Evolutionary conservation across 805 yeast genomes (phyloP).

Genomic region (Saccharomycopsis microspora): DNA sequence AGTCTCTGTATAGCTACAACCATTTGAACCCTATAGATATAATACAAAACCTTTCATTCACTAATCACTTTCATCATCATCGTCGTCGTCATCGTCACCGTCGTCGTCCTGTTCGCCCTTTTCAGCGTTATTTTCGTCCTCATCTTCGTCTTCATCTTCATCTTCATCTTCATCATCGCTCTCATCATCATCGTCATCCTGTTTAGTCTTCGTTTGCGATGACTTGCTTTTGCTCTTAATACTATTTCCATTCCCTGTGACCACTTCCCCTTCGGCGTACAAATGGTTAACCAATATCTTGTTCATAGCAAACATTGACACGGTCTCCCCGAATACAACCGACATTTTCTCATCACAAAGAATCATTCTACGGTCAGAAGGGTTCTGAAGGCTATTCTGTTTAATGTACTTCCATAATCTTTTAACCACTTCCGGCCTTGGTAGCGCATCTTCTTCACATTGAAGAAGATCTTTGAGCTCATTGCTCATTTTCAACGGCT

Average conservation of each 20-base stretch:
- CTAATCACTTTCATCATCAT: too few relatives aligned
- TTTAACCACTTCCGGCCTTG: slow-evolving; percentile 66
- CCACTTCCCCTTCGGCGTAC: background rate
- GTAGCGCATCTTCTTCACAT: slow-evolving; percentile 26
- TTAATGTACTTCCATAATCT: slow-evolving; percentile 62
- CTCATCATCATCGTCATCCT: background rate
- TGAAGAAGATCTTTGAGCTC: slow-evolving; percentile 41
- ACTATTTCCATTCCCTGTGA: background rate
- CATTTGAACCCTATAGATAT: too few relatives aligned
- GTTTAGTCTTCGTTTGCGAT: background rate
- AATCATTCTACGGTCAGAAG: slow-evolving; percentile 53
- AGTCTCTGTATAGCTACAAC: too few relatives aligned
- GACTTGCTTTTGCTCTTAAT: too few relatives aligned
- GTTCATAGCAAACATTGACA: slow-evolving; percentile 47
- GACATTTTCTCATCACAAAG: slow-evolving; percentile 47
- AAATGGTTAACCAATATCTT: slow-evolving; percentile 44
- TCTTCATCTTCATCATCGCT: background rate
- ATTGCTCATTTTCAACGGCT: slow-evolving; percentile 37
- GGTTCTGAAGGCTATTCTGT: slow-evolving; percentile 50
- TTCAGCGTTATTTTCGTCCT: too few relatives aligned
- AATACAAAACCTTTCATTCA: too few relatives aligned
- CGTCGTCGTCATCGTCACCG: too few relatives aligned
- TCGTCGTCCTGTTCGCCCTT: too few relatives aligned
- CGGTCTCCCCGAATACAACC: slow-evolving; percentile 48
- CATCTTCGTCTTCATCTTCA: background rate